Evolutionary conservation across 1,284 basidiomycete genomes (phyloP), one percentile per base, ranked within the genome.

Genomic region (Clitocybe nebularis): DNA sequence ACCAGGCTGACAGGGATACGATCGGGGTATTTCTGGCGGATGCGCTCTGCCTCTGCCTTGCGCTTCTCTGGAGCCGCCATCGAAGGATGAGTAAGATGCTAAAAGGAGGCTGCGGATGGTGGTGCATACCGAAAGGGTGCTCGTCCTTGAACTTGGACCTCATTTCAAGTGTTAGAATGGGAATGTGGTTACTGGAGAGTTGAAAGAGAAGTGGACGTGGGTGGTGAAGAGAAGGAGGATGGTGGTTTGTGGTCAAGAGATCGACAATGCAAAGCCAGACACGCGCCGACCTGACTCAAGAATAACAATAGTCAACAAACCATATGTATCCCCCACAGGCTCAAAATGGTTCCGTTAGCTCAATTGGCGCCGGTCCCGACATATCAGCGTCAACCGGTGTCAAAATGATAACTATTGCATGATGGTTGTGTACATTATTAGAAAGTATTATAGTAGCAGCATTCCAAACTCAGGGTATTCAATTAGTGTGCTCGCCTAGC

Each of bases 81-180:
- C 37, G 50, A 46, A 45, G 44, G 51, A 54, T 55, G 45, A 54
- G 56, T 47, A 44, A 47, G 47, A 46, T 53, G 44, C 45, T 29
- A 13, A 57, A 56, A 48, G 56, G 51, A 53, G 54, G 62, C 52
- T 53, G 55, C 42, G 51, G 46, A 59, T 46, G 50, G 47, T 48
- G 54, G 42, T 25, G 74, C 63, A 50, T 25, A 96, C 94, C 94
- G 63, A 97, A 99, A 46, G 93, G 90, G 69, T 99, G 96, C 74
- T 99, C 96, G 69, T 98, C 95, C 83, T 99, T 99, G 79, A 99
- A 99, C 75, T 97, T 96, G 64, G 93, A 95, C 64, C 93, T 84
- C 86, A 97, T 96, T 44, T 44, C 60, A 42, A 41, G 35, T 16
- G 14, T 21, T 22, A 28, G 20, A 33, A 5, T 20, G 21, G 20